Percentiles rank a stretch among this genome's conserved stretches.
Evolutionary conservation across 1,284 basidiomycete species (phyloP).

Genomic region (Xerocomus amazonicus): DNA sequence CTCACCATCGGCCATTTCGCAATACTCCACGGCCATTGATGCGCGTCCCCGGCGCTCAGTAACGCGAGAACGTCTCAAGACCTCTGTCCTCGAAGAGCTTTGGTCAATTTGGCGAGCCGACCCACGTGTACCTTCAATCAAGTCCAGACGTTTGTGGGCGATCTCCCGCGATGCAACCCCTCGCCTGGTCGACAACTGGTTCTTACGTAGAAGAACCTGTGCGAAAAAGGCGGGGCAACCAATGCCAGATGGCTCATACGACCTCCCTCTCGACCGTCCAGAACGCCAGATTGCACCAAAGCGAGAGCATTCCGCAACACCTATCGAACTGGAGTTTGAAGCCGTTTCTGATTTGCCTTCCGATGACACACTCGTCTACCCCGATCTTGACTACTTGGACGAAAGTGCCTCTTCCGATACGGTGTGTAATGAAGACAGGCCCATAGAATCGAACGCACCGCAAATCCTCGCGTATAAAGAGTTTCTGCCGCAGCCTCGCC

Average conservation of each 20-base stretch:
- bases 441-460: neutral
- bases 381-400: conserved; percentile 3
- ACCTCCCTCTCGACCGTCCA: conserved; percentile 23
- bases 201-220: conserved; percentile 22
- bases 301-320: conserved; percentile 12
- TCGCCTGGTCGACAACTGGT: conserved; percentile 25
- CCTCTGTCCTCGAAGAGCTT: conserved; percentile 21
- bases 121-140: conserved; percentile 29
- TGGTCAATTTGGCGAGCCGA: conserved; percentile 31
- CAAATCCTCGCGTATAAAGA: conserved; percentile 19
- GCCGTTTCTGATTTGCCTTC: conserved; percentile 12
- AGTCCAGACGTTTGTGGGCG: conserved; percentile 28
- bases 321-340: conserved; percentile 6
- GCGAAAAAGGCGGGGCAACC: conserved; percentile 27
- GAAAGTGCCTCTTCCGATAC: conserved; percentile 29
- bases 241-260: conserved; percentile 21
- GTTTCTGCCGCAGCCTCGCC: neutral
- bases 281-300: conserved; percentile 4
- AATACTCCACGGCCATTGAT: no score
- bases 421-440: conserved; percentile 13
- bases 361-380: conserved; percentile 26
- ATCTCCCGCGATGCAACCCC: conserved; percentile 21
- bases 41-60: no score
- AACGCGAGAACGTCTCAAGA: conserved; percentile 15
- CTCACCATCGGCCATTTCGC: neutral